phyloP scores from a whole-genome alignment of 306 rosid genomes.

The Psophocarpus tetragonolobus region DNA sequence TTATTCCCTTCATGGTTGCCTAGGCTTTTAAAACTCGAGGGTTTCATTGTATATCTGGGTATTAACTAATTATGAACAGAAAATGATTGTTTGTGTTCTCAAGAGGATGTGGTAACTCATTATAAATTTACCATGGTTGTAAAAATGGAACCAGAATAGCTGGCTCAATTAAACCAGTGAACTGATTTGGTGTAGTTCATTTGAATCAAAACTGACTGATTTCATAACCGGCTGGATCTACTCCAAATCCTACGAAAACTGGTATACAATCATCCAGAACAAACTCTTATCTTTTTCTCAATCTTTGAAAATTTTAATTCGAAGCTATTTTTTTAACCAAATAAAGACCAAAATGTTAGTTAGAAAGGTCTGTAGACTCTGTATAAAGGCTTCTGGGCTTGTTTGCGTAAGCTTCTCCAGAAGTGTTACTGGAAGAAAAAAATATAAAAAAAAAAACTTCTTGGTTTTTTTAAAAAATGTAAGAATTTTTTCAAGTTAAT shows the following conservation, averaged over 20 bases:
- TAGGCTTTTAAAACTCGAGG: not conserved
- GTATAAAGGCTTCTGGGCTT: not conserved
- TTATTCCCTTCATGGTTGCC: not conserved
- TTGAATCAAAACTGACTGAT: not conserved
- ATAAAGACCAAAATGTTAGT: not conserved
- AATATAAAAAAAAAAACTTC: too few relatives aligned
- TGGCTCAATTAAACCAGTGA: not conserved
- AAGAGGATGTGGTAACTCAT: not conserved
- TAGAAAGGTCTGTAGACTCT: not conserved
- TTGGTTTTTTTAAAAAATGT: too few relatives aligned
- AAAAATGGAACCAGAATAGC: not conserved
- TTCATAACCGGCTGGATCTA: not conserved
- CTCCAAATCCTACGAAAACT: not conserved
- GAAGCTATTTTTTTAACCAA: not conserved
- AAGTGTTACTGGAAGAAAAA: too few relatives aligned
- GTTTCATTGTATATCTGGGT: not conserved
- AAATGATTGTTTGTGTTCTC: not conserved
- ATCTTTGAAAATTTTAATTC: not conserved
- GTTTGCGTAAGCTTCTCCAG: too few relatives aligned
- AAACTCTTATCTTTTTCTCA: not conserved
- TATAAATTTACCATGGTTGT: not conserved
- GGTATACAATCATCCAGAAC: not conserved
- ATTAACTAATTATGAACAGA: not conserved
- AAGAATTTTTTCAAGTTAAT: too few relatives aligned
- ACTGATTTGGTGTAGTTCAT: not conserved